These are phyloP conservation scores for Solanum bulbocastanum DNA, from an alignment of 257 asterid species.

Conservation along the genomic window DNA sequence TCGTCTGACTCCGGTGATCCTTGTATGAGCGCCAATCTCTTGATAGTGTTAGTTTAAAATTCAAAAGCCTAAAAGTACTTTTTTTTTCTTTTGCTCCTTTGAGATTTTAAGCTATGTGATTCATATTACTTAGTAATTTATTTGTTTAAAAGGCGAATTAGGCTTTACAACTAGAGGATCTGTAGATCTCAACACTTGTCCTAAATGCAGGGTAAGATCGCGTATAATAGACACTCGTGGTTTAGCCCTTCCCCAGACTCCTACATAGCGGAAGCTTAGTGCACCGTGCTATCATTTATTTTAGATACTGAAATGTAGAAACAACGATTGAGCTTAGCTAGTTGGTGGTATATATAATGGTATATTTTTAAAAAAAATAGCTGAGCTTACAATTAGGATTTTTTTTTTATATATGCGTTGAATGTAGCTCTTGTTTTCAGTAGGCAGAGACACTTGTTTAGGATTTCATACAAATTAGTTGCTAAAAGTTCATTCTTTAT, in stretches of 20 bases:
- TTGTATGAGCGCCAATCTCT: conserved; percentile 22
- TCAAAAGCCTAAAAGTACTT: background rate
- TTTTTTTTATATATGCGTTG: background rate
- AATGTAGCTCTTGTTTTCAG: background rate
- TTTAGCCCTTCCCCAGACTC: background rate
- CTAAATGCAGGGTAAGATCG: background rate
- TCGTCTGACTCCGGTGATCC: conserved; percentile 37
- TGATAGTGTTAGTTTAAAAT: background rate
- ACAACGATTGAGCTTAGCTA: background rate
- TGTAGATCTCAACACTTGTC: background rate
- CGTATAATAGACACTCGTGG: background rate
- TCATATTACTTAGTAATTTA: background rate
- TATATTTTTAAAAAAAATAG: background rate
- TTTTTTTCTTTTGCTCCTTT: background rate
- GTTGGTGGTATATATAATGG: background rate
- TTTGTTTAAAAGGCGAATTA: background rate
- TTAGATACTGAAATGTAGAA: background rate
- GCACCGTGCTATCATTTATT: background rate
- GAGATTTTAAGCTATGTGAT: background rate
- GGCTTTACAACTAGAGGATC: background rate
- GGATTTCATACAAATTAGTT: background rate
- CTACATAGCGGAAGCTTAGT: background rate
- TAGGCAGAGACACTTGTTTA: background rate
- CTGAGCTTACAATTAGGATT: background rate
- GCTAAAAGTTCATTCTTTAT: background rate